phyloP scores from a whole-genome alignment of 305 asterid species.

The Fraxinus baroniana region DNA sequence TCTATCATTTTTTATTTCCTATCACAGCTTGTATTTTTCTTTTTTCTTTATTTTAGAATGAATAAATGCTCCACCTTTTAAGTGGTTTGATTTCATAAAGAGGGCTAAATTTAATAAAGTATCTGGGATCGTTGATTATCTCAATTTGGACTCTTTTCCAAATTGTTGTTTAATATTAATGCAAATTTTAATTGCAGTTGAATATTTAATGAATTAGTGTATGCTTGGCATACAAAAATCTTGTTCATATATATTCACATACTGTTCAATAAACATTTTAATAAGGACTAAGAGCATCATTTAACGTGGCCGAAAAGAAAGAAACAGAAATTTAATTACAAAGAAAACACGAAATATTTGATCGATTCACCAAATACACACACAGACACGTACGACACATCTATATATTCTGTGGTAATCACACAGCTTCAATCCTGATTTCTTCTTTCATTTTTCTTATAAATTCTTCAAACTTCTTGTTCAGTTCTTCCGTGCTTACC shows the following conservation, averaged over 20 bases:
- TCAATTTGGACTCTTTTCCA: background rate
- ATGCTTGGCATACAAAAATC: background rate
- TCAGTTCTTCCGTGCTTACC: slow-evolving; percentile 55
- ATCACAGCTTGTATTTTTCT: too few relatives aligned
- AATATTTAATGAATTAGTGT: too few relatives aligned
- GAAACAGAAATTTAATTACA: background rate
- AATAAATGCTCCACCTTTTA: too few relatives aligned
- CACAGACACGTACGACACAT: background rate
- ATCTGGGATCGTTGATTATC: background rate
- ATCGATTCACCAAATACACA: background rate
- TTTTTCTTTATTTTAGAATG: too few relatives aligned
- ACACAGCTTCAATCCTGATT: slow-evolving; percentile 46
- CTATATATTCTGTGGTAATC: background rate
- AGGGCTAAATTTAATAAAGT: too few relatives aligned
- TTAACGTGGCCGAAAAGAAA: background rate
- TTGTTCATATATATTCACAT: too few relatives aligned
- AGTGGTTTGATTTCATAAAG: too few relatives aligned
- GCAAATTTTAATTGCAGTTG: too few relatives aligned
- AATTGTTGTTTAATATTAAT: too few relatives aligned
- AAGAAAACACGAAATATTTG: background rate
- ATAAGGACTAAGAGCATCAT: too few relatives aligned
- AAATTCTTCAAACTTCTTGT: slow-evolving; percentile 58
- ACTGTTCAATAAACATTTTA: too few relatives aligned
- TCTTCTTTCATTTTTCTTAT: slow-evolving; percentile 72
- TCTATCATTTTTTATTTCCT: too few relatives aligned